A percentile compares a stretch with the other conserved stretches of the same genome.
These are phyloP conservation scores for Mycena olivaceomarginata DNA, from an alignment of 768 basidiomycete species.

Conservation along the genomic window DNA sequence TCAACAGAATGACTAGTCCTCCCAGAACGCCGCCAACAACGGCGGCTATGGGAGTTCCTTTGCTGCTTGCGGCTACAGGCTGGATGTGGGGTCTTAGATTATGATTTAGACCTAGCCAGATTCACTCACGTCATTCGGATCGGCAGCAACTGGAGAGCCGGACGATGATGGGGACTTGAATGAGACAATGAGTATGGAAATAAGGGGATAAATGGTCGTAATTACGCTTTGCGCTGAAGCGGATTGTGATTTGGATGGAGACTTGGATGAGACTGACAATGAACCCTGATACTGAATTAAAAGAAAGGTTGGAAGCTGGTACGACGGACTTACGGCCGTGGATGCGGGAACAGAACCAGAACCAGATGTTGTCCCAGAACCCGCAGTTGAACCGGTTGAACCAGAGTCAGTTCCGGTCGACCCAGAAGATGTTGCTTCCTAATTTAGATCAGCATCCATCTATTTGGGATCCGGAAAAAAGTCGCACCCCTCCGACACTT, in stretches of 20 bases:
- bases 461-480: neutral
- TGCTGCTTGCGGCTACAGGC: neutral
- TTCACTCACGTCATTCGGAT: no score
- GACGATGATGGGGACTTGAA: no score
- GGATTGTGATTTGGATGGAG: no score
- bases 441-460: neutral
- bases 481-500: conserved; percentile 13
- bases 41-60: conserved; percentile 25
- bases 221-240: no score
- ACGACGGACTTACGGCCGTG: neutral
- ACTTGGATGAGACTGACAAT: neutral
- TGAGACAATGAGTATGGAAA: no score
- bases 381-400: neutral
- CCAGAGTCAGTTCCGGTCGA: neutral
- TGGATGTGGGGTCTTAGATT: neutral
- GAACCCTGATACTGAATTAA: neutral
- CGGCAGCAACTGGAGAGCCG: no score
- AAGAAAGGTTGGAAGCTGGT: neutral
- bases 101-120: no score
- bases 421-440: neutral
- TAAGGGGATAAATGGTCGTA: no score
- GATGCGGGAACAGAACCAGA: neutral
- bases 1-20: conserved; percentile 6
- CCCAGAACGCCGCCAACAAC: conserved; percentile 37
- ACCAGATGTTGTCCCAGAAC: neutral